Evolutionary conservation across 2,329 filamentous ascomycete species (phyloP), one percentile per base, ranked within the genome.

Genomic region (Epichloe sp.): DNA sequence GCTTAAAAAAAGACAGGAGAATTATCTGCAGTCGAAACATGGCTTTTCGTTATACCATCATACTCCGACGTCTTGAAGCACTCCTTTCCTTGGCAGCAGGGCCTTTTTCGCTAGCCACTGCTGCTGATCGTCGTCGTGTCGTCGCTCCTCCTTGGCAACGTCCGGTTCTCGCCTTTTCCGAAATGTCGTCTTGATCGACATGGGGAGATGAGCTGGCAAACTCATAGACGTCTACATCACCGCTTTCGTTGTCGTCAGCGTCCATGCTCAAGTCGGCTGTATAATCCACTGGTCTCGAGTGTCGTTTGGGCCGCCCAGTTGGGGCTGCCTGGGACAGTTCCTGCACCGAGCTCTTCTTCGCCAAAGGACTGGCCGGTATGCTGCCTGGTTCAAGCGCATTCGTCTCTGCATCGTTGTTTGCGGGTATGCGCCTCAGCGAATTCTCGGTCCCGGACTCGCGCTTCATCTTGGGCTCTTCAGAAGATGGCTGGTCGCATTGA

Each of bases 41-140:
- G 19, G 19, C 12, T n/a, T n/a, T 10, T 61, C 58, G 58, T 77
- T 69, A 79, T 63, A 80, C 62, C 76, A 81, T 79, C 75, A 79
- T 80, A 61, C 76, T 80, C 58, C 76, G 69, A 56, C 78, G 68
- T 59, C 77, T 68, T 52, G 71, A 69, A 36, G 60, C 68, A 51
- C 59, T 57, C 26, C 60, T 62, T 19, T 65, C 62, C 49, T 55
- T 57, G 34, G 56, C 53, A 49, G 63, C 57, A 17, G 58, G 53
- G 31, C 52, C 55, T 4, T 65, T 68, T 17, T 71, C 71, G 37
- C 64, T 63, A 6, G 65, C 64, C 3, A 65, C 55, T 11, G 67
- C 63, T 14, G 71, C 65, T 1, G 71, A 73, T 47, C 69, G 59
- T 47, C 71, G 63, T 45, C 71, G 63, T 2, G 67, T 61, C 3